Evolutionary conservation across 2,329 filamentous ascomycete species (phyloP), one percentile per base, ranked within the genome.

Genomic region (Trichoderma koningiopsis): DNA sequence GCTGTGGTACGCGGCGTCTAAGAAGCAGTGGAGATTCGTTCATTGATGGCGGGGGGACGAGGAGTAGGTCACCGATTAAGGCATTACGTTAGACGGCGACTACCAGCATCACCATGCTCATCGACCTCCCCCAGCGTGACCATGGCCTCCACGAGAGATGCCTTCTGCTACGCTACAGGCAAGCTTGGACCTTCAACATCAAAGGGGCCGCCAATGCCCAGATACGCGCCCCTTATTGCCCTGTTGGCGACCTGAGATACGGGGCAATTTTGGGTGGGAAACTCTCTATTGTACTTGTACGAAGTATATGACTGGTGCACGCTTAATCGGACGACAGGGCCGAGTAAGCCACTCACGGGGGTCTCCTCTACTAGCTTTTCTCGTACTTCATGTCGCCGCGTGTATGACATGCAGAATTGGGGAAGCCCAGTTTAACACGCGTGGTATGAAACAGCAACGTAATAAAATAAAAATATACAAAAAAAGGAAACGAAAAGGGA

Each of bases 351-450:
- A 53, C 40, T 16, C 53, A 55, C 19, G 33, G 64, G 55, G 43
- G 47, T 33, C 65, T 47, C 8, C 37, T 49, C 66, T 63, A 35
- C 62, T 52, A 56, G 27, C 57, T 14, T 29, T 19, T 47, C 16
- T 19, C 52, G 24, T 22, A 43, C 47, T 37, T 62, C 70, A 69
- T 73, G 72, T 70, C 60, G 71, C 66, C 68, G 58, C 68, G 74
- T 73, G 72, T 70, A 73, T 72, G 71, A 68, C 72, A 71, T 73
- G 72, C 73, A 72, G 67, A 59, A 59, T 55, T 68, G 57, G 49
- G 66, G 60, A 63, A 53, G 60, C 47, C 31, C 31, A 53, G 24
- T 33, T 31, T 22, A 24, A 53, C 49, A 16, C 53, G 60, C 31
- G 47, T 35, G 14, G 61, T 24, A 56, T 35, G 31, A 55, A n/a